Base-by-base conservation (phyloP, 768 basidiomycete genomes). In the Gloeophyllum trabeum region DNA sequence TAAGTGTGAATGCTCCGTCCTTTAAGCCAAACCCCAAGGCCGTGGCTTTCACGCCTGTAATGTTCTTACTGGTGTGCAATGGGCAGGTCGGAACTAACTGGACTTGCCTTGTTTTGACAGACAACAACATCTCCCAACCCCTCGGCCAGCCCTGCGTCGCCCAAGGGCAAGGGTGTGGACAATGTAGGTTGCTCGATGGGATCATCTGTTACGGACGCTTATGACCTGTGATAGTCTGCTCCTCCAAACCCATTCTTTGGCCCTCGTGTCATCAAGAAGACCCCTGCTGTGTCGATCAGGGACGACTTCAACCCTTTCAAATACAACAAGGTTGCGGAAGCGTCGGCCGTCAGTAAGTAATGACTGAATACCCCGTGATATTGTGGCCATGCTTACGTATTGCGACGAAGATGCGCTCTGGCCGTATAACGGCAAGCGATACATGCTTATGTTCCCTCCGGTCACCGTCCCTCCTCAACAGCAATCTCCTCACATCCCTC, bases 281-380 rank as follows among this genome's bases (percentile, higher is more conserved):
- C 70, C 42, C 54, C 71, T 3, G 70, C 76, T 19, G 82, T 93
- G 25, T 83, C 89, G 56, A 75, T 94, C 60, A 89, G 94, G 64
- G 90, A 96, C 51, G 94, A 97, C 56, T 99, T 99, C 58, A 96
- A 93, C 59, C 92, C 94, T 13, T 96, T 94, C 76, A 89, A 88
- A 63, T 76, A 82, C 53, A 74, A 75, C 55, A 88, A 88, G 58
- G 79, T 91, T 21, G 73, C 68, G 5, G 87, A 88, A 42, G 76
- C 91, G 5, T 61, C 73, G 20, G 71, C 76, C 54, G 73, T 89
- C 48, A 61, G 91, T 93, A 57, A 52, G 90, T 75, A 12, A 20
- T 10, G 16, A 32, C 16, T 32, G 28, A 13, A n/a, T n/a, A n/a
- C n/a, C n/a, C n/a, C n/a, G n/a, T n/a, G n/a, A n/a, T 20, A 13